Conservation (phyloP, 306 rosid genomes). For the Gastrolobium villosum region DNA sequence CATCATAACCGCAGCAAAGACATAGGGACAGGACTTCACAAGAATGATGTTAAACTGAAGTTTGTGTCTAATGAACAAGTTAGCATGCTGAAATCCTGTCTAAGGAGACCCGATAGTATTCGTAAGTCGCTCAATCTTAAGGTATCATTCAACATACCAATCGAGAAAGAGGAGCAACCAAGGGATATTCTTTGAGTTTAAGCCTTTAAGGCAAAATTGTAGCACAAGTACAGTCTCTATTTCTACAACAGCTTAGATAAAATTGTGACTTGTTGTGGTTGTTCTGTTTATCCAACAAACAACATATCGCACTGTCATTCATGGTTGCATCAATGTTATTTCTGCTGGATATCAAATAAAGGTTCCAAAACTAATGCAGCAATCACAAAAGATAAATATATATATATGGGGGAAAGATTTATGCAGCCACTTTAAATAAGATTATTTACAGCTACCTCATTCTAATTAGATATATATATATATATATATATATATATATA, state of each 20-base stretch:
- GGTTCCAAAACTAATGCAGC: neutral
- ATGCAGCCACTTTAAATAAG: too few relatives aligned
- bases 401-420: too few relatives aligned
- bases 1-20: neutral
- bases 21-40: neutral
- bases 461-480: too few relatives aligned
- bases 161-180: neutral
- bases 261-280: neutral
- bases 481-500: too few relatives aligned
- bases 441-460: too few relatives aligned
- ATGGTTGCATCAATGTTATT: neutral
- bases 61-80: slow-evolving; percentile 32
- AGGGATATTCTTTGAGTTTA: neutral
- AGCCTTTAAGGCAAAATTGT: neutral
- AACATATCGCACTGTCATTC: neutral
- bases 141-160: slow-evolving; percentile 54
- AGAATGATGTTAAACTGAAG: slow-evolving; percentile 30
- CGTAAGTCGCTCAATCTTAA: slow-evolving; percentile 49
- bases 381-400: slow-evolving; percentile 15
- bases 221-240: neutral
- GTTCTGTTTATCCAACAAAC: slow-evolving; percentile 2
- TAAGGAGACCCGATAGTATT: slow-evolving; percentile 56
- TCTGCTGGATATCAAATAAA: neutral
- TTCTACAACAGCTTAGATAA: neutral
- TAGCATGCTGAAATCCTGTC: slow-evolving; percentile 56